Evolutionary conservation across 768 basidiomycete genomes (phyloP), one percentile per base, ranked within the genome.

Genomic region (Roridomyces roridus): DNA sequence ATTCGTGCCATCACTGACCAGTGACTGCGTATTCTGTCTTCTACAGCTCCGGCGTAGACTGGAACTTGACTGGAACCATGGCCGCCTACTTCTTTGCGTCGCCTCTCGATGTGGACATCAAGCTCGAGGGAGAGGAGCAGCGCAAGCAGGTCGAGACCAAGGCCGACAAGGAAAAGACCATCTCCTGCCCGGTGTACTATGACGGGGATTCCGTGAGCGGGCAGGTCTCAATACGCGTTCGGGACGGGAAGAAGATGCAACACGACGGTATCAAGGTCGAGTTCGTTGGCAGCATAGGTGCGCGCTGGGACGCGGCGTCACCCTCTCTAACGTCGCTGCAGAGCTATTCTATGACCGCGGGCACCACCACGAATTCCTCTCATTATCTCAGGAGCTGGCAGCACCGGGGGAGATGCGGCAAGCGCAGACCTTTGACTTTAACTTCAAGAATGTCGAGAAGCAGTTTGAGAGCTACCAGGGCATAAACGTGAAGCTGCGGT

Each of bases 371-470:
- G 97, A 98, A 70, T 98, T 98, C 73, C 79, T 98, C 10, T 97
- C 96, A 7, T 75, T 98, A 65, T 93, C 94, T 0, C 94, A 98
- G 74, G 96, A 98, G 67, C 80, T 98, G 23, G 94, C 96, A 2
- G 88, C 93, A 0, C 94, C 94, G n/a, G 95, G 94, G 29, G 97
- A 99, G 69, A 88, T 99, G 88, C 85, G 97, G 40, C 90, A 94
- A 67, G 95, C 95, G 0, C 96, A 98, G 74, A 94, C 94, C 9
- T 97, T 88, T 65, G 96, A 98, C 49, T 98, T 99, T 74, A 84
- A 87, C 67, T 98, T 99, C 84, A 98, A 98, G 82, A 99, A 96
- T 68, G 92, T 99, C 36, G 97, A 99, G 85, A 98, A 99, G 79
- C 95, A 98, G 71, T 98, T 92, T 63, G 96, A 98, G 79, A 93